Evolutionary conservation across 352 stramenopile genomes (phyloP), one percentile per base, ranked within the genome.

Genomic region (Pythium rishiriense): DNA sequence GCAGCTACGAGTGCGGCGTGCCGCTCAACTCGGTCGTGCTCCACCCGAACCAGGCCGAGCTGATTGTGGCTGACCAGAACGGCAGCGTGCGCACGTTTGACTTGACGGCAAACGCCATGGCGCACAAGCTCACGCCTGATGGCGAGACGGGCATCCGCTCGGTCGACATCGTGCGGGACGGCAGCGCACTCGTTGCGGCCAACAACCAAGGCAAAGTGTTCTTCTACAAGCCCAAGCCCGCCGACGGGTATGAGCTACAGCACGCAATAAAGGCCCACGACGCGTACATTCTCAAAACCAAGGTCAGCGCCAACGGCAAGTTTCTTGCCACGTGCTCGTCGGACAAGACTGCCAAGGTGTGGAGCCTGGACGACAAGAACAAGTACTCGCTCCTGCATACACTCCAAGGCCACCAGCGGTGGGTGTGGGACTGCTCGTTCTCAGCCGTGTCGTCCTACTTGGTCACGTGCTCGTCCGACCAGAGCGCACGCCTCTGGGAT

Each of bases 371-470:
- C 68, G 69, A 74, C 56, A 62, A 64, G 22, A 65, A 56, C 17
- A 61, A 73, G 26, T 79, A 67, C 50, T 73, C 78, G 21, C 73
- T 94, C 10, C 70, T 93, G 50, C 82, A 94, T 66, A 95, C 87
- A 54, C 71, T 94, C 41, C 82, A 93, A 59, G 82, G 88, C 22
- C 94, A 98, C 69, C 88, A 96, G 62, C 93, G 96, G 59, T 99
- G 97, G 97, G 97, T 99, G 12, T 99, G 97, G 96, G 97, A 99
- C 78, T 97, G 93, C 53, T 93, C 92, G 6, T 99, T 99, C 83
- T 98, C 90, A 47, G 97, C 97, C 11, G 97, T 99, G 62, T 98
- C 91, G 21, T 97, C 87, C 46, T 99, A 99, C 73, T 78, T 99
- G 39, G 96, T 99, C 21, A 99, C 97, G 3, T 88, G 83, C 15